Percentiles rank a stretch among this genome's conserved stretches.
Evolutionary conservation across 768 basidiomycete species (phyloP).

Genomic region (Tulasnella sp.): DNA sequence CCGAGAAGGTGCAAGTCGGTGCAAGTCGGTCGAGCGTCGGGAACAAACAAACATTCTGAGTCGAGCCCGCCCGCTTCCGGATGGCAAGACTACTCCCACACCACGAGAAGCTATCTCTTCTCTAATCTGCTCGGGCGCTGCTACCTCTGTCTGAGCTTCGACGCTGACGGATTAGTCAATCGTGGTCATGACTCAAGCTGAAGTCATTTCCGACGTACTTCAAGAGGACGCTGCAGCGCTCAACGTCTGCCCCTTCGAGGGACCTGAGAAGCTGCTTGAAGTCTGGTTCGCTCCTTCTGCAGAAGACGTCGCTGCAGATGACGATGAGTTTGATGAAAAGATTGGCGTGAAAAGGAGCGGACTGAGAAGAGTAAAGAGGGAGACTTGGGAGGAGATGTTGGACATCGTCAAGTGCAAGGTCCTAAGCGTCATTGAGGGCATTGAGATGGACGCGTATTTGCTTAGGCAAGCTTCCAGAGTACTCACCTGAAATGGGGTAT

Average conservation of each 20-base stretch:
- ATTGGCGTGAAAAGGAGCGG: slow-evolving; percentile 52
- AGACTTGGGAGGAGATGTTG: slow-evolving; percentile 95
- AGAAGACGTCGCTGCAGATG: slow-evolving; percentile 43
- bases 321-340: slow-evolving; percentile 39
- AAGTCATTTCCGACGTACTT: slow-evolving; percentile 13
- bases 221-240: not conserved
- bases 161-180: not conserved
- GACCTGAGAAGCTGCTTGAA: slow-evolving; percentile 92
- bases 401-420: slow-evolving; percentile 96
- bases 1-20: not conserved
- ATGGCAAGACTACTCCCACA: not conserved
- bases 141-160: not conserved
- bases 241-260: slow-evolving; percentile 63
- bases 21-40: not conserved
- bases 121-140: not conserved
- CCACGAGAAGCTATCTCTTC: not conserved
- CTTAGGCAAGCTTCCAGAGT: slow-evolving; percentile 63
- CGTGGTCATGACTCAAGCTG: slow-evolving; percentile 5
- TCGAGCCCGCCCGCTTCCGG: not conserved
- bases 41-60: slow-evolving; percentile 15
- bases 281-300: slow-evolving; percentile 92
- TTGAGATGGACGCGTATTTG: slow-evolving; percentile 92
- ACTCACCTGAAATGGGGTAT: slow-evolving; percentile 19
- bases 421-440: slow-evolving; percentile 80
- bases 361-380: slow-evolving; percentile 67